Evolutionary conservation across 1,284 basidiomycete genomes (phyloP).

Genomic region (Sporisorium sorghi): DNA sequence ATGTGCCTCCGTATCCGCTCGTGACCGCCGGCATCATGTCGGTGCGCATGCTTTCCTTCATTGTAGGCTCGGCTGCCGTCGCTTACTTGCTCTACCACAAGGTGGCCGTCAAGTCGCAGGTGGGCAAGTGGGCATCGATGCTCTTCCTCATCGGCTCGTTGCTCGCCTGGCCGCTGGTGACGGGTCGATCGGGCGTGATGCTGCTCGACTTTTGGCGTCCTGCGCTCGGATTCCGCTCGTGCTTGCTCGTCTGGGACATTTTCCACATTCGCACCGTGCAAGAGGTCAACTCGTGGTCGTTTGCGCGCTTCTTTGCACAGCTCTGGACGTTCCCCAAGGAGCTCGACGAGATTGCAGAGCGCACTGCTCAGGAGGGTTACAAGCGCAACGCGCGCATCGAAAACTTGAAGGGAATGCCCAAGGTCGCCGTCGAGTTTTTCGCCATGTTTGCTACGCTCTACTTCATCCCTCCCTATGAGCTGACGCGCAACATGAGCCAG

Average conservation of each 20-base stretch:
- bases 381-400: constrained; percentile 52
- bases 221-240: constrained; percentile 65
- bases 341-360: constrained; percentile 57
- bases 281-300: constrained; percentile 61
- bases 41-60: constrained; percentile 53
- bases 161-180: constrained; percentile 60
- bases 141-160: constrained; percentile 48
- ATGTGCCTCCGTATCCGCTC: constrained; percentile 58
- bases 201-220: constrained; percentile 66
- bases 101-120: constrained; percentile 42
- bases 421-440: constrained; percentile 53
- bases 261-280: constrained; percentile 60
- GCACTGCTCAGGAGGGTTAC: constrained; percentile 52
- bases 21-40: constrained; percentile 36
- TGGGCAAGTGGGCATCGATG: constrained; percentile 52
- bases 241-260: constrained; percentile 66
- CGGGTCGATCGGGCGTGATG: constrained; percentile 57
- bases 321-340: constrained; percentile 68
- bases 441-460: constrained; percentile 55
- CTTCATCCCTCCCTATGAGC: constrained; percentile 62
- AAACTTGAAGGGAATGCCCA: constrained; percentile 59
- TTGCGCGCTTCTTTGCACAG: constrained; percentile 61
- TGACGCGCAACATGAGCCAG: constrained; percentile 57
- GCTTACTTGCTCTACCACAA: constrained; percentile 62
- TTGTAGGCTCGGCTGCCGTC: constrained; percentile 48